These are phyloP conservation scores for Cynanchum wilfordii DNA, from an alignment of 257 asterid species.

Conservation along the genomic window DNA sequence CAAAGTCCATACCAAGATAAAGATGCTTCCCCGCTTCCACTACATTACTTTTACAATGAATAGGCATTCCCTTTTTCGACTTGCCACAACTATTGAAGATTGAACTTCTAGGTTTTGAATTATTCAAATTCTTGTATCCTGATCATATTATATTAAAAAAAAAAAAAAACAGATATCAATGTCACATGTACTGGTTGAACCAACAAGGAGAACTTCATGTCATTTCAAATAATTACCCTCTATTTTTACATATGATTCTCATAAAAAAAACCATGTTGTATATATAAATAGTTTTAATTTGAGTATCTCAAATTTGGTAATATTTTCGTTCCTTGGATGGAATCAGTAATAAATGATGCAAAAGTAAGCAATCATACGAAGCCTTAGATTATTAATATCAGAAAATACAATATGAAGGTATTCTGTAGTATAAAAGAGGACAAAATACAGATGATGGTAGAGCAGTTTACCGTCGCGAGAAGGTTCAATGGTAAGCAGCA, in stretches of 20 bases:
- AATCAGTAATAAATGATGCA: neutral
- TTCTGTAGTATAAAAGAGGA: neutral
- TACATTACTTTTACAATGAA: slow-evolving; percentile 24
- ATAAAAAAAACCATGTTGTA: neutral
- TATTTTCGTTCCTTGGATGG: neutral
- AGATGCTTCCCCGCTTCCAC: slow-evolving; percentile 38
- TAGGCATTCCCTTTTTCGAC: slow-evolving; percentile 20
- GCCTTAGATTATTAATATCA: neutral
- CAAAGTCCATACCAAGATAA: slow-evolving; percentile 93
- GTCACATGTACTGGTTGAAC: no score
- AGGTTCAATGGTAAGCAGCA: neutral
- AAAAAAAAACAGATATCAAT: neutral
- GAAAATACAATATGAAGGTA: neutral
- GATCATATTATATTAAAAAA: neutral
- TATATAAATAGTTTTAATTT: neutral
- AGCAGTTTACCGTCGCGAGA: no score
- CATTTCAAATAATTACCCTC: neutral
- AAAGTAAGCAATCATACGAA: neutral
- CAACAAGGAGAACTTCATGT: neutral
- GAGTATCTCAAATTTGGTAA: neutral
- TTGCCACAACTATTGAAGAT: slow-evolving; percentile 20
- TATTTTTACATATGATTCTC: neutral
- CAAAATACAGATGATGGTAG: neutral
- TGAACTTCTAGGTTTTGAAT: slow-evolving; percentile 21
- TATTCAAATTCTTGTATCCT: slow-evolving; percentile 1